A percentile compares a stretch with the other conserved stretches of the same genome.
Conservation (phyloP, 2,329 filamentous ascomycete genomes). For the Microthyrium microscopicum region DNA sequence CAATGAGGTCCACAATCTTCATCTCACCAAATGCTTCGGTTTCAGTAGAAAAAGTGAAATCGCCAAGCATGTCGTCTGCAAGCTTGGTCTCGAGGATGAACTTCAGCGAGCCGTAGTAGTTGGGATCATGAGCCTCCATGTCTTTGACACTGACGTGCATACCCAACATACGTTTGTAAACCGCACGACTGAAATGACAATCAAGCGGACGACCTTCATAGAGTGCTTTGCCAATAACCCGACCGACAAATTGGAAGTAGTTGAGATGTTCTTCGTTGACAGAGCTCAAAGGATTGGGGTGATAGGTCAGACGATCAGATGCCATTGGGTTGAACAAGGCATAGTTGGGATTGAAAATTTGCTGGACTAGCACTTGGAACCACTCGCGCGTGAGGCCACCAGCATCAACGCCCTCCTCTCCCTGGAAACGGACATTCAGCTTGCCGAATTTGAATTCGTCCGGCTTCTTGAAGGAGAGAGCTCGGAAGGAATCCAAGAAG, state of each 20-base stretch:
- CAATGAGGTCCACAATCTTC: constrained; percentile 70
- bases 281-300: constrained; percentile 84
- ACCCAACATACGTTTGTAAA: constrained; percentile 94
- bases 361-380: constrained; percentile 93
- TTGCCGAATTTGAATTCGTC: constrained; percentile 99
- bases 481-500: constrained; percentile 96
- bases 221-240: constrained; percentile 93
- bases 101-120: constrained; percentile 95
- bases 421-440: constrained; percentile 91
- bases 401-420: constrained; percentile 93
- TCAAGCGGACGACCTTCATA: constrained; percentile 93
- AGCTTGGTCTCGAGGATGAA: constrained; percentile 99
- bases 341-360: constrained; percentile 99
- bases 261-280: constrained; percentile 91
- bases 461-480: constrained; percentile 89
- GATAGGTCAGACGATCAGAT: constrained; percentile 94
- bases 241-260: constrained; percentile 99
- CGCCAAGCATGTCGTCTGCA: constrained; percentile 89
- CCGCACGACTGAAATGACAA: constrained; percentile 95
- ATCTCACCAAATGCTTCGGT: constrained; percentile 87
- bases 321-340: constrained; percentile 92
- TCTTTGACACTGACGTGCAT: constrained; percentile 95
- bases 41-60: constrained; percentile 89
- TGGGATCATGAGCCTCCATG: constrained; percentile 95
- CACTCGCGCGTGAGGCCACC: constrained; percentile 96